phyloP scores from a whole-genome alignment of 2,329 filamentous ascomycete species.

The Pseudogymnoascus sp. region DNA sequence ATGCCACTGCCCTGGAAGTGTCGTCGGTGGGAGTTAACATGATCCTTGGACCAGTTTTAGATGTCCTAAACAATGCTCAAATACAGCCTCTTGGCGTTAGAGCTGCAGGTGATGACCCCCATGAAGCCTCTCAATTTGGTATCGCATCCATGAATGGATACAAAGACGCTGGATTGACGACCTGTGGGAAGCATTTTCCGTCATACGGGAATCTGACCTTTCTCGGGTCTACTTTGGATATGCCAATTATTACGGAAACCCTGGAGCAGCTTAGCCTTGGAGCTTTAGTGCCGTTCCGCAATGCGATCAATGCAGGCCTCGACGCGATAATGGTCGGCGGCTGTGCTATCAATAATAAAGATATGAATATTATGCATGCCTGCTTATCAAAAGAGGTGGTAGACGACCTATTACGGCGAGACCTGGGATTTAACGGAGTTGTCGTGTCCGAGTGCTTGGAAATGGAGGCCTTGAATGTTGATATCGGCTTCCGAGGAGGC shows the following conservation, averaged over 20 bases:
- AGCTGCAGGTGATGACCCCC: constrained; percentile 85
- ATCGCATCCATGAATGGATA: constrained; percentile 89
- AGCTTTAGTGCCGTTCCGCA: constrained; percentile 83
- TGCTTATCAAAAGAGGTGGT: constrained; percentile 91
- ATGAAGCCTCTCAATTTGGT: constrained; percentile 88
- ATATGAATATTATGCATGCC: constrained; percentile 91
- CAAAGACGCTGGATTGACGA: constrained; percentile 80
- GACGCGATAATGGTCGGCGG: constrained; percentile 96
- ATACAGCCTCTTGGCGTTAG: constrained; percentile 87
- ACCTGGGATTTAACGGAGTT: constrained; percentile 83
- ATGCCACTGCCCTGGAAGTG: constrained; percentile 87
- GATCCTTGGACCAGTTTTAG: constrained; percentile 87
- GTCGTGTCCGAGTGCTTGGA: constrained; percentile 93
- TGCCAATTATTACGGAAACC: constrained; percentile 92
- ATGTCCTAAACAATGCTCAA: constrained; percentile 86
- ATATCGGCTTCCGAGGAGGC: constrained; percentile 93
- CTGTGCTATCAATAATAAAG: constrained; percentile 83
- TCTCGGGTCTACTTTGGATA: constrained; percentile 80
- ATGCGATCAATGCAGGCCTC: constrained; percentile 77
- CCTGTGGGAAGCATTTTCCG: constrained; percentile 92
- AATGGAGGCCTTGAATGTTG: constrained; percentile 92
- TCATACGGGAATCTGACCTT: constrained; percentile 95
- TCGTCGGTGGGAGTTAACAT: constrained; percentile 91
- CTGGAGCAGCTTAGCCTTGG: constrained; percentile 88
- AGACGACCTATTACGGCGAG: constrained; percentile 78